Evolutionary conservation across 768 basidiomycete genomes (phyloP), one percentile per base, ranked within the genome.

Genomic region (Punctularia strigosozonata): DNA sequence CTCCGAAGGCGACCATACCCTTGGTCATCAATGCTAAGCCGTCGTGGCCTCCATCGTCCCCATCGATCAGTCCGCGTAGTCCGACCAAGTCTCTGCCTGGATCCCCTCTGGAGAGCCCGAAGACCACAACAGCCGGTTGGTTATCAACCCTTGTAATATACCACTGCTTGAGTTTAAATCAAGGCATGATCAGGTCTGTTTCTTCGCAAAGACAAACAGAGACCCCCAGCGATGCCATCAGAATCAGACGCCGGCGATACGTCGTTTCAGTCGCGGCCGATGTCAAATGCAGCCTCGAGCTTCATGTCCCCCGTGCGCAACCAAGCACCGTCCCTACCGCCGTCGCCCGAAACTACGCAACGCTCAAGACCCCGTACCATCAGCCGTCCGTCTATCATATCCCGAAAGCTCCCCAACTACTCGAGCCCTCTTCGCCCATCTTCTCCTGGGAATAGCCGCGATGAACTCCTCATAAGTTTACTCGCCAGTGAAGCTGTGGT

Each of bases 401-500:
- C n/a, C n/a, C n/a, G n/a, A n/a, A n/a, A n/a, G n/a, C n/a, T n/a
- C n/a, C n/a, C n/a, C n/a, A n/a, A n/a, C n/a, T n/a, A n/a, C n/a
- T n/a, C n/a, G n/a, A 25, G 39, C 30, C 50, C 57, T 36, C 18
- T 51, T 44, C 32, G 48, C 43, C n/a, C 52, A 52, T 3, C 42
- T 35, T 50, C 55, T 31, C 42, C 23, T 47, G 47, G 18, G 51
- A 37, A 75, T 45, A 74, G 73, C 13, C 70, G 80, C 32, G 90
- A 95, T 50, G 86, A 91, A 45, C 71, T 98, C 33, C 69, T 97
- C 46, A 71, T 95, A 54, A 85, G 84, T 54, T 69, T 99, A 28
- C 64, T 98, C 46, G 85, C 91, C 30, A 90, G 90, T 39, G 90
- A 97, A 59, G 94, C 94, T 4, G 75, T 87, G 30, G 79, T 97